Evolutionary conservation across 2,329 filamentous ascomycete genomes (phyloP).

Genomic region (Westerdykella aurantiaca): DNA sequence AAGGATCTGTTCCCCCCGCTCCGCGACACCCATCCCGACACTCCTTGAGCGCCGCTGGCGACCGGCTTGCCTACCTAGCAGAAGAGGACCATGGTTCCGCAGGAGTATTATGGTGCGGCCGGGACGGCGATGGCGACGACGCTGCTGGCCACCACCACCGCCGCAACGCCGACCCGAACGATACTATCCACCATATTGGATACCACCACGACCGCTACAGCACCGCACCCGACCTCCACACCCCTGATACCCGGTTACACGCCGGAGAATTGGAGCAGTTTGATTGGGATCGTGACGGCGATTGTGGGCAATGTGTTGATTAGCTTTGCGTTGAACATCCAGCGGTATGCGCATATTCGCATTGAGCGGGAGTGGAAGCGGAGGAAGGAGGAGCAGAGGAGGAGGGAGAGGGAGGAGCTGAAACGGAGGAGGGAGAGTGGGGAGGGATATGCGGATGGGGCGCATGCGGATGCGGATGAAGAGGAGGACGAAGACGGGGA

Average conservation of each 20-base stretch:
- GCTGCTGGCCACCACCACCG: constrained; percentile 1
- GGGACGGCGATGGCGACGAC: constrained; percentile 7
- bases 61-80: too few species aligned
- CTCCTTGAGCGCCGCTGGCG: too few species aligned
- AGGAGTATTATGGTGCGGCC: constrained; percentile 19
- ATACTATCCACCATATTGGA: background rate
- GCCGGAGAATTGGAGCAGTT: constrained; percentile 66
- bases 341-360: constrained; percentile 88
- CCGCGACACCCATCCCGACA: too few species aligned
- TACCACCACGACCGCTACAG: background rate
- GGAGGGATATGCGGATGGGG: too few species aligned
- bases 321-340: constrained; percentile 90
- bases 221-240: constrained; percentile 8
- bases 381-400: constrained; percentile 38
- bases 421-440: constrained; percentile 10
- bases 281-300: constrained; percentile 91
- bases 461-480: constrained; percentile 42
- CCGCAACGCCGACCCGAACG: background rate
- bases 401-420: constrained; percentile 30
- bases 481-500: constrained; percentile 32
- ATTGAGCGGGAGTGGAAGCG: constrained; percentile 63
- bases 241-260: constrained; percentile 10
- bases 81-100: constrained; percentile 20
- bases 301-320: constrained; percentile 92
- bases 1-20: too few species aligned